These are phyloP conservation scores for Phytophthora colocasiae DNA, from an alignment of 352 stramenopile species.

Conservation along the genomic window DNA sequence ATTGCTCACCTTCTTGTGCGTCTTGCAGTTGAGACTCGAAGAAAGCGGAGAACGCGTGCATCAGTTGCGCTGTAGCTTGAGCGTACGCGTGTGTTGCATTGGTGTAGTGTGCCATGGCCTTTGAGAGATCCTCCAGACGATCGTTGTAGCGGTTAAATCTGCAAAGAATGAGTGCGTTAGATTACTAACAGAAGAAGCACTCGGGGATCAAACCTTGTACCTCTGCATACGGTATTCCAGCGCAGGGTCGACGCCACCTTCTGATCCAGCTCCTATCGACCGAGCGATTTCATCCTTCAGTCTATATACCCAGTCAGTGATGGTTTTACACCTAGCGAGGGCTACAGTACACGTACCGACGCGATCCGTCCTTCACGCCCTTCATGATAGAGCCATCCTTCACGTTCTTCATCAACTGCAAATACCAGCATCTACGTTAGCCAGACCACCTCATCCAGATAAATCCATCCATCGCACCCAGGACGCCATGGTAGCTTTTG, in stretches of 20 bases:
- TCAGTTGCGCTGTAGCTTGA: slow-evolving; percentile 50
- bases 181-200: not conserved
- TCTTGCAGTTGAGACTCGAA: slow-evolving; percentile 67
- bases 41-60: slow-evolving; percentile 69
- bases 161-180: slow-evolving; percentile 2
- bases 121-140: slow-evolving; percentile 61
- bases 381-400: slow-evolving; percentile 80
- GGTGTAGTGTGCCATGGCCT: slow-evolving; percentile 54
- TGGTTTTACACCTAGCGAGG: not conserved
- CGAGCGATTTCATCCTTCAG: slow-evolving; percentile 80
- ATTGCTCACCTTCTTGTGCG: slow-evolving; percentile 29
- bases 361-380: slow-evolving; percentile 83
- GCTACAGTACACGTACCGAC: slow-evolving; percentile 36
- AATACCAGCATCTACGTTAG: not conserved
- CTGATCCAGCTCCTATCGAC: slow-evolving; percentile 53
- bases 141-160: slow-evolving; percentile 74
- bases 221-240: slow-evolving; percentile 71
- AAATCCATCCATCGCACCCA: slow-evolving; percentile 37
- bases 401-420: slow-evolving; percentile 77
- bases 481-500: slow-evolving; percentile 44
- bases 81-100: slow-evolving; percentile 53
- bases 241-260: slow-evolving; percentile 70
- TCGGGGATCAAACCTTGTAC: slow-evolving; percentile 21
- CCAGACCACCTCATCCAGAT: not conserved
- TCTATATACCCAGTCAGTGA: slow-evolving; percentile 29